A percentile compares a stretch with the other conserved stretches of the same genome.
Evolutionary conservation across 306 rosid genomes (phyloP).

Genomic region (Senna tora): DNA sequence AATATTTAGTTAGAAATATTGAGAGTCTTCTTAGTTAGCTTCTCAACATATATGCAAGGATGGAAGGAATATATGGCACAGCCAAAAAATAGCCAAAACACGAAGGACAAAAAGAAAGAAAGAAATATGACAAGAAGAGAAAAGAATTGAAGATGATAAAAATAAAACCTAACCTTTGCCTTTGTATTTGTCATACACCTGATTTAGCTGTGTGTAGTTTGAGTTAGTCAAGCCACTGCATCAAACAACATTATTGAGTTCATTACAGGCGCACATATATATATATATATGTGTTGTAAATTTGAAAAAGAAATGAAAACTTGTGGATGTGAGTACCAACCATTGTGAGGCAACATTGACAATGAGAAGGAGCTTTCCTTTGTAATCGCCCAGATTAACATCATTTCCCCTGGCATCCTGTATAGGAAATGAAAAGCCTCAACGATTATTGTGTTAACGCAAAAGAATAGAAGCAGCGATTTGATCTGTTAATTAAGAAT

Average conservation of each 20-base stretch:
- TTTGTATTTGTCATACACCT: conserved; percentile 72
- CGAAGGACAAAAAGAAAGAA: not conserved
- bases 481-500: not conserved
- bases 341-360: conserved; percentile 87
- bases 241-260: not conserved
- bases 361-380: conserved; percentile 71
- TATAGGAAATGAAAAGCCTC: not conserved
- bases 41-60: not conserved
- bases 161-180: conserved; percentile 50
- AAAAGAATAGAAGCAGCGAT: too few species aligned
- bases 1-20: not conserved
- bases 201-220: conserved; percentile 77
- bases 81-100: not conserved
- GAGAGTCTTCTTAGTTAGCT: not conserved
- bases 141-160: not conserved
- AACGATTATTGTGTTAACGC: not conserved
- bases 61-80: not conserved
- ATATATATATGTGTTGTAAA: not conserved
- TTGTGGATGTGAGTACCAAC: conserved; percentile 53
- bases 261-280: too few species aligned
- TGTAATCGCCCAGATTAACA: conserved; percentile 67
- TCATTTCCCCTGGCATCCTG: conserved; percentile 74
- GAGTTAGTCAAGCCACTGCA: conserved; percentile 82
- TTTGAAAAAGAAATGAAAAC: not conserved
- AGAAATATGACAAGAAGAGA: not conserved